Percentiles rank a stretch among this genome's conserved stretches.
phyloP scores from a whole-genome alignment of 225 moss, liverwort and hornwort genomes.

The Anthoceros angustus region DNA sequence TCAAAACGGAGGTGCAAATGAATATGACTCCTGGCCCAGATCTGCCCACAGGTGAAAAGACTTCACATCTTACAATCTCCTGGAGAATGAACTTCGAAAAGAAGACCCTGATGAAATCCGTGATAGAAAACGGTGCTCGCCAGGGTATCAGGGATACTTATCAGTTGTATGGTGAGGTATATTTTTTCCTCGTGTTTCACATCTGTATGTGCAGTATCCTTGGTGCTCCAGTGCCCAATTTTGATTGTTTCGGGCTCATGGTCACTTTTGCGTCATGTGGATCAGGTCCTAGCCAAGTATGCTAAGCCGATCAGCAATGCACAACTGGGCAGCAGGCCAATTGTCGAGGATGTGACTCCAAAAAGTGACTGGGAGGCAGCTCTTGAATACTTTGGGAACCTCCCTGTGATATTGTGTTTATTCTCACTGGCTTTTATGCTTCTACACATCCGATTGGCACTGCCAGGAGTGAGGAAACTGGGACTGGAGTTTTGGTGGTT shows the following conservation, averaged over 20 bases:
- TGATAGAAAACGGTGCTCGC: constrained; percentile 60
- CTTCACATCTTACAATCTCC: constrained; percentile 37
- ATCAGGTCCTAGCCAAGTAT: constrained; percentile 39
- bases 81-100: constrained; percentile 71
- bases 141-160: constrained; percentile 71
- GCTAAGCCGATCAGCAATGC: constrained; percentile 21
- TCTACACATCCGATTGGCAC: constrained; percentile 39
- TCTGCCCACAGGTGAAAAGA: constrained; percentile 34
- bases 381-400: constrained; percentile 56
- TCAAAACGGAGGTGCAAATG: constrained; percentile 50
- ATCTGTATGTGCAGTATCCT: neutral
- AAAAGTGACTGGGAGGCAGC: constrained; percentile 69
- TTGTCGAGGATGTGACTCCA: constrained; percentile 22
- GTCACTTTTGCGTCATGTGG: constrained; percentile 4
- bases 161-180: constrained; percentile 23
- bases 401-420: constrained; percentile 45
- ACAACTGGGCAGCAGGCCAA: neutral
- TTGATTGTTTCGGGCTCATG: neutral
- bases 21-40: constrained; percentile 39
- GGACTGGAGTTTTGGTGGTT: constrained; percentile 53
- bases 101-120: constrained; percentile 54
- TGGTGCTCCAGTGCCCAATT: too few species aligned
- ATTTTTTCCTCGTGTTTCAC: neutral
- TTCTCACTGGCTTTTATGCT: constrained; percentile 31
- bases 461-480: constrained; percentile 12